Evolutionary conservation across 2,329 filamentous ascomycete species (phyloP), one percentile per base, ranked within the genome.

Genomic region (Cytospora piceae): DNA sequence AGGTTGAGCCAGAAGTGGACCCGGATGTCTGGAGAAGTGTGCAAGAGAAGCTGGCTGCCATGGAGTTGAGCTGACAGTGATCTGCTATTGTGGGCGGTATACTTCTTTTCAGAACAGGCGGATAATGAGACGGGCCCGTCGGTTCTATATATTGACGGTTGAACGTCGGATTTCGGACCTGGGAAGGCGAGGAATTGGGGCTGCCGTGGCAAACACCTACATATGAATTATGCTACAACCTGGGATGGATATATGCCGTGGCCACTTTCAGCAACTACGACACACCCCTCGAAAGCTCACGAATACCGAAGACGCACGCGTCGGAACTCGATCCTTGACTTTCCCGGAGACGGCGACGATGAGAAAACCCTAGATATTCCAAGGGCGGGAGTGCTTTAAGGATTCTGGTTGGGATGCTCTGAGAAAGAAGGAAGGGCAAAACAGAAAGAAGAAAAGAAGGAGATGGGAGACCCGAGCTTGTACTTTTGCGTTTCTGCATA

Each of bases 1-100:
- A 85, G 72, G 81, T 87, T 32, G 86, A 89, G 63, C 85, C 84
- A 0, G 81, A 84, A 71, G 85, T 84, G 2, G 87, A 91, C 72
- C 86, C 86, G 0, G 85, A 86, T 14, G 76, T 90, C 7, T 71
- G 90, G 62, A 82, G 81, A 72, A 80, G 79, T 57, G 78, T 91
- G 24, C 83, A 89, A 70, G 82, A 78, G 59, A 87, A 83, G 68
- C 76, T 90, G 58, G 79, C 79, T 60, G 74, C 72, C 31, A 69
- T 85, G 66, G 79, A 77, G 66, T 72, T 81, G 46, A 63, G 53
- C 27, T 65, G 53, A 53, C 27, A 34, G 29, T 8, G 22, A 27
- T 15, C 2, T 37, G 12, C 34, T 37, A 4, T 37, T 4, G 3
- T 37, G 34, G 34, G 14, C 8, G 32, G 37, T 12, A 15, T 42